These are phyloP conservation scores for Thalia dealbata DNA, from an alignment of 176 grass and related monocot genomes.

Conservation along the genomic window DNA sequence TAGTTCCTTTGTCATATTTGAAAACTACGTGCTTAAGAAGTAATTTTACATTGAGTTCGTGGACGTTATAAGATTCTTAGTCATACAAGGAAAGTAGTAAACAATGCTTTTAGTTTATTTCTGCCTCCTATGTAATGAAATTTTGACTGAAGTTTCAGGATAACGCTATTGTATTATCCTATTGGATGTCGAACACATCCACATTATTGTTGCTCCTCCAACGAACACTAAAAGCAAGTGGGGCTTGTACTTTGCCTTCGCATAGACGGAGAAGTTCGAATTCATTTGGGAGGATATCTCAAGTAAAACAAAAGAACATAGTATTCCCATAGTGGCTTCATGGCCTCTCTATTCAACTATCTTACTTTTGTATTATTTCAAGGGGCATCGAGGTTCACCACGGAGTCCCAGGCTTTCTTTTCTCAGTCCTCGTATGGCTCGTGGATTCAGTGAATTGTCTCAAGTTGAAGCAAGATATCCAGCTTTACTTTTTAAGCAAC, in stretches of 20 bases:
- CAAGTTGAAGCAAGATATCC: constrained; percentile 75
- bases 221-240: constrained; percentile 43
- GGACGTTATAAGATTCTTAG: neutral
- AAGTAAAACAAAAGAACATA: constrained; percentile 28
- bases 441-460: constrained; percentile 21
- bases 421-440: neutral
- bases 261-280: constrained; percentile 39
- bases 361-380: neutral
- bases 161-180: constrained; percentile 40
- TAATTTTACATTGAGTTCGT: neutral
- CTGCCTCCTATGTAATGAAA: constrained; percentile 8
- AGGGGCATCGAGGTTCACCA: constrained; percentile 19
- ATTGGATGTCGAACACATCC: constrained; percentile 64
- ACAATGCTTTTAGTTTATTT: neutral
- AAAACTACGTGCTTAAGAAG: constrained; percentile 4
- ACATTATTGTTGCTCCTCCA: constrained; percentile 48
- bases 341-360: neutral
- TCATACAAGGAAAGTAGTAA: neutral
- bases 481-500: constrained; percentile 87
- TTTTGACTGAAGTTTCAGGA: constrained; percentile 29
- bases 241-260: constrained; percentile 31
- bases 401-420: constrained; percentile 4
- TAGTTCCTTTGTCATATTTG: neutral
- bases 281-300: constrained; percentile 40
- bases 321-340: neutral